Evolutionary conservation across 2,329 filamentous ascomycete species (phyloP), one percentile per base, ranked within the genome.

Genomic region (Alternaria conjuncta): DNA sequence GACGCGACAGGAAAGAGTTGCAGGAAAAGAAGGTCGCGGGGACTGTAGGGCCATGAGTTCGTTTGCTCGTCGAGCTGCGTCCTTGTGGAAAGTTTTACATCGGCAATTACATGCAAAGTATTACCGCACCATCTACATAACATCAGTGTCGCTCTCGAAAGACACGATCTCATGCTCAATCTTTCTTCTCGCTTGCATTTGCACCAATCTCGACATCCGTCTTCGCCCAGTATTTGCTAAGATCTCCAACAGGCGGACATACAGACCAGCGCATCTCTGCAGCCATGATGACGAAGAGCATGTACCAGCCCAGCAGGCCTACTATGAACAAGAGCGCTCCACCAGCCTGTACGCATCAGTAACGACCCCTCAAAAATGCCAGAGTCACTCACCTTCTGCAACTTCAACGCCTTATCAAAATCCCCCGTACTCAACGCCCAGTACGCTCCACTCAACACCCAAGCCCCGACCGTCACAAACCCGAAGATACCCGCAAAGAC

Each of bases 231-330:
- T 84, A 82, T 49, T 81, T 82, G 55, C 81, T 85, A 12, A 87
- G 76, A 65, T 86, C 85, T 5, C 84, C 84, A 1, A 87, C 83
- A 0, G 85, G 85, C 3, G 86, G 77, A 26, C 78, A 82, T 41
- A 86, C 63, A 0, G 81, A 81, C 57, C 86, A 82, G 5, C 84
- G 78, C 83, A 86, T 86, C 75, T 87, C 85, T 4, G 81, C 83
- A 2, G 82, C 81, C 82, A 86, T 86, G 61, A 86, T 86, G 6
- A 85, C 84, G 53, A 86, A 81, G 10, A 83, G 82, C 75, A 86
- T 84, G 63, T 86, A 86, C 82, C 84, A 87, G 2, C 85, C 85
- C 5, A 86, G 67, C 0, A 81, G 21, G 0, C 80, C 84, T 1
- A 85, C 82, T 1, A 85, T 74, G 60, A 87, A 86, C 5, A 81